These are phyloP conservation scores for Amborella trichopoda DNA, from an alignment of 164 flowering plant species.

Conservation along the genomic window DNA sequence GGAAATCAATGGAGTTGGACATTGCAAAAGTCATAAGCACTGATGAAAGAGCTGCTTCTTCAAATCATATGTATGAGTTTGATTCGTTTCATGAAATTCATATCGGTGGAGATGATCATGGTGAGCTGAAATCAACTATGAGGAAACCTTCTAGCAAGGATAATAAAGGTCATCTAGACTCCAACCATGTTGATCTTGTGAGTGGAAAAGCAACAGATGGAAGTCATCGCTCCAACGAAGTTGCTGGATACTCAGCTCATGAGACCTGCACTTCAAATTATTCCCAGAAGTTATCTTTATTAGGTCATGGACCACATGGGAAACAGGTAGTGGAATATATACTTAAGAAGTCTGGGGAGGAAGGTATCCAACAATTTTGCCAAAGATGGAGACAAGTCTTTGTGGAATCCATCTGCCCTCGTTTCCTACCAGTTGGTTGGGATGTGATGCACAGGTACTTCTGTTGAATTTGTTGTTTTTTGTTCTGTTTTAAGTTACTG, in stretches of 20 bases:
- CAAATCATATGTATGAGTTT: slow-evolving; percentile 3
- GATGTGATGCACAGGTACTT: slow-evolving; percentile 84
- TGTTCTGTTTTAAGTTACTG: neutral
- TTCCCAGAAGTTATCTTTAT: slow-evolving; percentile 52
- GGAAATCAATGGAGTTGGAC: slow-evolving; percentile 6
- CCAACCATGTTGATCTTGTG: slow-evolving; percentile 13
- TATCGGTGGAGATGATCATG: slow-evolving; percentile 1
- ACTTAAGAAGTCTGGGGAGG: slow-evolving; percentile 59
- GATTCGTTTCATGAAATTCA: slow-evolving; percentile 3
- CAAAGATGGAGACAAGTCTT: slow-evolving; percentile 94
- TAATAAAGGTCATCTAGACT: slow-evolving; percentile 7
- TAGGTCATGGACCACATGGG: slow-evolving; percentile 99
- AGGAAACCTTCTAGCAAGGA: slow-evolving; percentile 8
- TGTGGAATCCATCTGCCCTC: slow-evolving; percentile 79
- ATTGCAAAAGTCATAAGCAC: slow-evolving; percentile 2
- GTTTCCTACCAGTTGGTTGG: slow-evolving; percentile 89
- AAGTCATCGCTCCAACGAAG: slow-evolving; percentile 4
- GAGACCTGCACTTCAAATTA: slow-evolving; percentile 20
- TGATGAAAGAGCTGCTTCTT: slow-evolving; percentile 1
- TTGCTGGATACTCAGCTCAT: slow-evolving; percentile 2
- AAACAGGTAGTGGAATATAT: slow-evolving; percentile 71
- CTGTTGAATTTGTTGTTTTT: neutral
- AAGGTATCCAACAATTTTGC: slow-evolving; percentile 67
- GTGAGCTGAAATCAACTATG: slow-evolving; percentile 7
- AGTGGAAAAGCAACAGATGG: slow-evolving; percentile 13